phyloP scores from a whole-genome alignment of 495 filamentous ascomycete genomes.

The Cladorrhinum samala region DNA sequence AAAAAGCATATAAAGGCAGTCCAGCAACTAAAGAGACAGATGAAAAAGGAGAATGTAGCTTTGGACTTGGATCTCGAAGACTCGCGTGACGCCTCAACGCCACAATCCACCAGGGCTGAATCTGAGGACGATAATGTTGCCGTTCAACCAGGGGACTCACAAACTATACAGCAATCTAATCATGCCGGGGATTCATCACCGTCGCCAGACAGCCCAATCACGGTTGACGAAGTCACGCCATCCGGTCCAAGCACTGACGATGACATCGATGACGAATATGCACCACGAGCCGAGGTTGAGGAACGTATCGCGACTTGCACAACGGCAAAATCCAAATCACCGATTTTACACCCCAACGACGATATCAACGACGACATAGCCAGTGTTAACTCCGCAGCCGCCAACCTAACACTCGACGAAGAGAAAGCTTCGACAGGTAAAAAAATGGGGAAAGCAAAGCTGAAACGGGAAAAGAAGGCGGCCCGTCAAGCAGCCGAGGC shows the following conservation, averaged over 20 bases:
- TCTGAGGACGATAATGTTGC: slow-evolving; percentile 6
- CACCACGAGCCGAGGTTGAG: slow-evolving; percentile 34
- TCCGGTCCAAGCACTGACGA: neutral
- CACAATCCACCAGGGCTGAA: slow-evolving; percentile 35
- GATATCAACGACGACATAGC: neutral
- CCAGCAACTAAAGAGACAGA: slow-evolving; percentile 69
- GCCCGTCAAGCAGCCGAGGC: slow-evolving; percentile 49
- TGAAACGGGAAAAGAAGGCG: slow-evolving; percentile 76
- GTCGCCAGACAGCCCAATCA: neutral
- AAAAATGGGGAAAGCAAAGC: slow-evolving; percentile 81
- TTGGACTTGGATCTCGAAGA: slow-evolving; percentile 46
- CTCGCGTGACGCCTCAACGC: slow-evolving; percentile 20
- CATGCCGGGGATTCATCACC: neutral
- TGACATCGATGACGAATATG: slow-evolving; percentile 35
- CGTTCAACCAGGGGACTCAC: neutral
- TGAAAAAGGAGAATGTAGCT: slow-evolving; percentile 66
- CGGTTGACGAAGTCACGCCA: slow-evolving; percentile 2
- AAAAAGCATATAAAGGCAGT: slow-evolving; percentile 90
- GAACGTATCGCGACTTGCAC: slow-evolving; percentile 26
- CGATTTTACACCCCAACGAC: neutral
- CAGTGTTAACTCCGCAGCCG: slow-evolving; percentile 6
- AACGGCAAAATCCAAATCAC: neutral
- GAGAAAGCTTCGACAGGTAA: slow-evolving; percentile 20
- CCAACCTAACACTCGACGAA: slow-evolving; percentile 13
- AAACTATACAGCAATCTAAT: neutral